These are phyloP conservation scores for Phytopythium oedochilum DNA, from an alignment of 352 stramenopile species.

Conservation along the genomic window DNA sequence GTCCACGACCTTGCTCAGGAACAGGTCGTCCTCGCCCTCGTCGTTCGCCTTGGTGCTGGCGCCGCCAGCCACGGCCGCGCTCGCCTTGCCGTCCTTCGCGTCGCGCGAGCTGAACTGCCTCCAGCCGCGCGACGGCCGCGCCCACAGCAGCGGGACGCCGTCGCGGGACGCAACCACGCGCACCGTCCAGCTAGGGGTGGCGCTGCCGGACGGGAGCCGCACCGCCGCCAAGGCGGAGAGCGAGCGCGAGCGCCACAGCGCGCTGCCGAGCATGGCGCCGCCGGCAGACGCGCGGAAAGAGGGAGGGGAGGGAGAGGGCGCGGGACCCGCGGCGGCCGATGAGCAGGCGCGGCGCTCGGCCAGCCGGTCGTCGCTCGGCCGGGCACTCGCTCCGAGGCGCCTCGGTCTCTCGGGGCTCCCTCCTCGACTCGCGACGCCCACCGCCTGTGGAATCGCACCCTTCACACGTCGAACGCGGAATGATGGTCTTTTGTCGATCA, in stretches of 20 bases:
- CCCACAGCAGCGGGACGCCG: neutral
- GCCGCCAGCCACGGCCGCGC: neutral
- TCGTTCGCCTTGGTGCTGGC: neutral
- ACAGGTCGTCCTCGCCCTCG: slow-evolving; percentile 23
- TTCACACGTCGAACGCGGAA: no score
- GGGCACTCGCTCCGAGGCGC: neutral
- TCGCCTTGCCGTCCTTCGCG: neutral
- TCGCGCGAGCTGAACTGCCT: neutral
- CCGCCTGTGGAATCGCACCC: no score
- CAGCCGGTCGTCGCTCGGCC: neutral
- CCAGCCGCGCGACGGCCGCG: neutral
- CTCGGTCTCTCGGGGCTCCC: neutral
- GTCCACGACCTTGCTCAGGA: slow-evolving; percentile 32
- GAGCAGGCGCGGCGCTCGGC: no score
- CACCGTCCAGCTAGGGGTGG: neutral
- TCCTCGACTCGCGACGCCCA: neutral
- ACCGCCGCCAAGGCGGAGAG: neutral
- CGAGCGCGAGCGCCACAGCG: neutral
- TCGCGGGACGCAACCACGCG: neutral
- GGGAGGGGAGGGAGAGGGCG: no score
- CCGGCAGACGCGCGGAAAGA: no score
- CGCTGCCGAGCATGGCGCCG: neutral
- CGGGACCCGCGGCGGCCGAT: no score
- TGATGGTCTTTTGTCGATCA: no score
- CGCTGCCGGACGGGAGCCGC: neutral